Conservation (phyloP, 805 yeast genomes). For the Scheffersomyces spartinae region DNA sequence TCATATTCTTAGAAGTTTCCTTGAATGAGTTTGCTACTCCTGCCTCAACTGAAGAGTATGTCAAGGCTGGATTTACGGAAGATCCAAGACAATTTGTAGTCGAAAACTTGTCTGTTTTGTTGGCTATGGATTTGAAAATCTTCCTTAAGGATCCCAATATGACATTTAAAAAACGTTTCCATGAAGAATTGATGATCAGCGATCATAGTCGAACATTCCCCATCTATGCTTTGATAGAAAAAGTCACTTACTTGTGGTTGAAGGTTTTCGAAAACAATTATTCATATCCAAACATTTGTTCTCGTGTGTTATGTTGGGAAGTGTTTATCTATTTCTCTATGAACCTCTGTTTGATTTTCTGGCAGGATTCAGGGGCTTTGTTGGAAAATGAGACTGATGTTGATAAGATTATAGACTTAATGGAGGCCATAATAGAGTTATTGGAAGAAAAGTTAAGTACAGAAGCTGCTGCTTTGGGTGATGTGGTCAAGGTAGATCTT, state of each 20-base stretch:
- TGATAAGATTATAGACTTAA: conserved; percentile 35
- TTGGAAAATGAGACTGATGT: conserved; percentile 35
- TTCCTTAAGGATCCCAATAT: conserved; percentile 47
- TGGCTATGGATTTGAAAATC: conserved; percentile 41
- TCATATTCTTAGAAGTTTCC: conserved; percentile 25
- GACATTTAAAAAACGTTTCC: conserved; percentile 48
- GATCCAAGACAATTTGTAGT: conserved; percentile 31
- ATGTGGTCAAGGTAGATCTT: too few relatives aligned
- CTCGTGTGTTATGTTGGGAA: conserved; percentile 38
- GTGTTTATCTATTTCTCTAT: conserved; percentile 44
- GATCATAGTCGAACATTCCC: conserved; percentile 40
- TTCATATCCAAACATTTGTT: conserved; percentile 25
- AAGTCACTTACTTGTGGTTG: conserved; percentile 25
- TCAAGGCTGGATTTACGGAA: conserved; percentile 35
- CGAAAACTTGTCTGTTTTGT: conserved; percentile 35
- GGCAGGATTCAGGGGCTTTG: conserved; percentile 53
- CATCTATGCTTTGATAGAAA: conserved; percentile 25
- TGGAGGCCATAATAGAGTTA: too few relatives aligned
- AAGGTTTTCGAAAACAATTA: conserved; percentile 14
- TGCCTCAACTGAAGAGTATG: conserved; percentile 31
- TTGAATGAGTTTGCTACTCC: conserved; percentile 31
- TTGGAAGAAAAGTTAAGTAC: too few relatives aligned
- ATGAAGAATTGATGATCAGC: conserved; percentile 56
- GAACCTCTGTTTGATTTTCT: conserved; percentile 45
- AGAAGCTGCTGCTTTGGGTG: too few relatives aligned